Conservation (phyloP, 345 rosid species). For the Microthlaspi erraticum region DNA sequence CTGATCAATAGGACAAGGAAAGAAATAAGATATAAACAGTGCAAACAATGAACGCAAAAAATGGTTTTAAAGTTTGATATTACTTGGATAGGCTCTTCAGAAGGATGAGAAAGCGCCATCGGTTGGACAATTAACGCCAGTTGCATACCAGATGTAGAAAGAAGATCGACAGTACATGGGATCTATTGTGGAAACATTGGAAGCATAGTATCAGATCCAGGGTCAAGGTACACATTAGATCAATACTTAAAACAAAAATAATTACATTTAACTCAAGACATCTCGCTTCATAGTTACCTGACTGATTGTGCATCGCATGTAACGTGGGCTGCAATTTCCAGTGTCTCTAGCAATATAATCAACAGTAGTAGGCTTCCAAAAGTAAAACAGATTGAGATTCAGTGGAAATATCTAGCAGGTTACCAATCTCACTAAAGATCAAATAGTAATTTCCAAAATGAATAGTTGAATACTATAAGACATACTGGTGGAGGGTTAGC, state of each 20-base stretch:
- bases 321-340: conserved; percentile 97
- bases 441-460: conserved; percentile 8
- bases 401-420: conserved; percentile 2
- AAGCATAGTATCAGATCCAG: conserved; percentile 33
- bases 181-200: conserved; percentile 56
- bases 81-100: conserved; percentile 97
- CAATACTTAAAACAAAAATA: conserved; percentile 5
- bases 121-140: conserved; percentile 90
- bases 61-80: conserved; percentile 10
- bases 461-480: conserved; percentile 15
- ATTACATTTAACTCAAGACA: conserved; percentile 18
- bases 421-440: conserved; percentile 6
- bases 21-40: conserved; percentile 18
- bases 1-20: conserved; percentile 1
- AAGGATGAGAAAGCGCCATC: conserved; percentile 89
- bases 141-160: conserved; percentile 94
- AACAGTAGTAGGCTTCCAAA: conserved; percentile 78
- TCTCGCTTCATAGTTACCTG: conserved; percentile 60
- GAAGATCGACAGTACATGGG: conserved; percentile 92
- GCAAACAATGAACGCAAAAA: conserved; percentile 15
- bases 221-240: too few relatives aligned
- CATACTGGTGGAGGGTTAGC: conserved; percentile 61
- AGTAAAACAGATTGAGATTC: conserved; percentile 37
- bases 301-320: conserved; percentile 93
- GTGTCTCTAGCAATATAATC: conserved; percentile 90